Conservation (phyloP, 495 filamentous ascomycete species). For the Daldinia loculata region DNA sequence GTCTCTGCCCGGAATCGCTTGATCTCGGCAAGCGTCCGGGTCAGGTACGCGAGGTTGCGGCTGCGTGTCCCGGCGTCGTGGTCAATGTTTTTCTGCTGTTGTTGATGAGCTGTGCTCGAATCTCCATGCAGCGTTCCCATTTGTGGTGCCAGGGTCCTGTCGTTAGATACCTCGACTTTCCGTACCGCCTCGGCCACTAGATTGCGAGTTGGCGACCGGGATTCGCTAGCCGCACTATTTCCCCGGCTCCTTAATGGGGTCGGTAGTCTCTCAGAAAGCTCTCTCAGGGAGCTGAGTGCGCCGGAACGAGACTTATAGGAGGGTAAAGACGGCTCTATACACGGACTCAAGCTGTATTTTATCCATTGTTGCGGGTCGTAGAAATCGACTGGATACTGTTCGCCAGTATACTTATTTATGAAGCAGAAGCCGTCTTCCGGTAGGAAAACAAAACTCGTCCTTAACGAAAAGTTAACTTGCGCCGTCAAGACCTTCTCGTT, state of each 20-base stretch:
- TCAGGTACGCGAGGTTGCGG: conserved; percentile 72
- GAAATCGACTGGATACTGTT: conserved; percentile 86
- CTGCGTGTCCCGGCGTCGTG: conserved; percentile 48
- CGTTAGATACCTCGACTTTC: conserved; percentile 46
- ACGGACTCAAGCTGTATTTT: conserved; percentile 80
- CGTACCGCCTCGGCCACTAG: conserved; percentile 39
- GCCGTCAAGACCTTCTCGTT: conserved; percentile 92
- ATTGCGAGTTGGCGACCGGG: conserved; percentile 39
- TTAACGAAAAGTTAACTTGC: conserved; percentile 92
- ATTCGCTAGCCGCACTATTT: conserved; percentile 41
- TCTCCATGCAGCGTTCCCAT: conserved; percentile 54
- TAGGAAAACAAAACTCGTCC: conserved; percentile 84
- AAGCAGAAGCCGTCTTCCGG: conserved; percentile 92
- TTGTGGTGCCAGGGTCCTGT: conserved; percentile 59
- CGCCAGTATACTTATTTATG: conserved; percentile 80
- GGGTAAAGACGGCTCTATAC: conserved; percentile 70
- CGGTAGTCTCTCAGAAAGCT: conserved; percentile 49
- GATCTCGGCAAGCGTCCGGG: conserved; percentile 74
- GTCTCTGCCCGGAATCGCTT: conserved; percentile 79
- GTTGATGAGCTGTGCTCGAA: conserved; percentile 50
- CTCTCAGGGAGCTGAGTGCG: conserved; percentile 51
- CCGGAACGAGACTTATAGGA: conserved; percentile 47
- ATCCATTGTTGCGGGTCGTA: conserved; percentile 83
- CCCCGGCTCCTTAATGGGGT: conserved; percentile 43
- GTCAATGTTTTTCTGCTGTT: conserved; percentile 59